Conservation (phyloP, 2,329 filamentous ascomycete species). For the Sporothrix luriei region DNA sequence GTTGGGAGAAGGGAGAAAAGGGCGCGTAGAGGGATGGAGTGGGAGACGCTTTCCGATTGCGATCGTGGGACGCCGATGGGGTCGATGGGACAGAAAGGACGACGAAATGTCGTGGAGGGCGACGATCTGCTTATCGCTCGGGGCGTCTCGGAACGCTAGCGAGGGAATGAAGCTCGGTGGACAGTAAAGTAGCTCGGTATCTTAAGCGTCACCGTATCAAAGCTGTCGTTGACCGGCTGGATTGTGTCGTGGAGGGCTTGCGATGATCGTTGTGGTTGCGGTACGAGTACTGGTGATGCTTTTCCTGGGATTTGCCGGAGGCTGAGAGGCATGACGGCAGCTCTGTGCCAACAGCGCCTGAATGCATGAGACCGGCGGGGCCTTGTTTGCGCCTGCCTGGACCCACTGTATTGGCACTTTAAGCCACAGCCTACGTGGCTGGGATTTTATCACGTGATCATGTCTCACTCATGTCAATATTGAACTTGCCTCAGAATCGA, state of each 20-base stretch:
- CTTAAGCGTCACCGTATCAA: neutral
- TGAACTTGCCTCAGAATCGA: neutral
- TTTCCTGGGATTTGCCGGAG: neutral
- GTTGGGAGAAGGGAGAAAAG: neutral
- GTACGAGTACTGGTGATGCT: neutral
- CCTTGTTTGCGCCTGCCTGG: constrained; percentile 23
- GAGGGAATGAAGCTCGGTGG: neutral
- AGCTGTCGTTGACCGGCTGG: neutral
- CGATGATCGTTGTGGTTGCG: neutral
- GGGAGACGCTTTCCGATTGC: neutral
- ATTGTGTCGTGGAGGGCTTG: constrained; percentile 8
- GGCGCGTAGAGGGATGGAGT: neutral
- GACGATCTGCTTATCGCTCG: neutral
- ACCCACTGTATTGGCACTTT: neutral
- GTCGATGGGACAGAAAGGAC: neutral
- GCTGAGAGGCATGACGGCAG: constrained; percentile 26
- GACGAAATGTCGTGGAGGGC: neutral
- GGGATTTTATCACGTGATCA: neutral
- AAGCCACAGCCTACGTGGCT: constrained; percentile 11
- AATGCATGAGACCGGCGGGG: constrained; percentile 13
- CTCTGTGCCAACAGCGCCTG: constrained; percentile 23
- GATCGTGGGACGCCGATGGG: neutral
- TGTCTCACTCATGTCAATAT: no score
- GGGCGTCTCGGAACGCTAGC: neutral
- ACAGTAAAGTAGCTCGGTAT: neutral